Evolutionary conservation across 352 stramenopile species (phyloP).

Genomic region (Phytophthora pisi): DNA sequence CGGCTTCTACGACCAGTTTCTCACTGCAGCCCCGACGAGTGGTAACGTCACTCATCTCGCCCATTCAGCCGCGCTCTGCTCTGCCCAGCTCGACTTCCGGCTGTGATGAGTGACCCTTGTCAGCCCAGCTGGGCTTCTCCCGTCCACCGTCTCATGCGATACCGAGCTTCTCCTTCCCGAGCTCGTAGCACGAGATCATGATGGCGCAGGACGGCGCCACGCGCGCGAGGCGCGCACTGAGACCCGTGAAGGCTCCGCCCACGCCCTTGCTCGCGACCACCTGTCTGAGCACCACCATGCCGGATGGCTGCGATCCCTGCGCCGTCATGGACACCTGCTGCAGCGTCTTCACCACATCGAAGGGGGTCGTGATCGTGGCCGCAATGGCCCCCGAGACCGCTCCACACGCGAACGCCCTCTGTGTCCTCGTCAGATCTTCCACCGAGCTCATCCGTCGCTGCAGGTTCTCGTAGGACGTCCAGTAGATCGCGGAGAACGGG

Average conservation of each 20-base stretch:
- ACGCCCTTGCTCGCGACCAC: conserved; percentile 58
- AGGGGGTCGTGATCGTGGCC: conserved; percentile 92
- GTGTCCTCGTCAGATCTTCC: conserved; percentile 47
- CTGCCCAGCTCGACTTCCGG: conserved; percentile 11
- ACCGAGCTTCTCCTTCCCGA: conserved; percentile 75
- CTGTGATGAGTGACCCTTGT: conserved; percentile 15
- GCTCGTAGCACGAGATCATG: conserved; percentile 88
- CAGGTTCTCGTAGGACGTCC: conserved; percentile 90
- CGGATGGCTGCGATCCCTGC: conserved; percentile 45
- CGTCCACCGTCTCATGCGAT: conserved; percentile 39
- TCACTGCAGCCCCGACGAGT: too few relatives aligned
- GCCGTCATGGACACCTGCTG: conserved; percentile 69
- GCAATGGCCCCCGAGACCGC: conserved; percentile 88
- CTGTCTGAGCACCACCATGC: conserved; percentile 48
- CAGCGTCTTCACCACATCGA: conserved; percentile 97
- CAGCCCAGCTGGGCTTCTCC: background rate
- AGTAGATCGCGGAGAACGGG: conserved; percentile 96
- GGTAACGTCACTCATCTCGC: conserved; percentile 23
- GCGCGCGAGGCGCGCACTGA: conserved; percentile 66
- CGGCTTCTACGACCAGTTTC: too few relatives aligned
- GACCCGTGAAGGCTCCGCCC: conserved; percentile 63
- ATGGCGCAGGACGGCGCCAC: conserved; percentile 85
- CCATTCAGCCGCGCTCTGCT: background rate
- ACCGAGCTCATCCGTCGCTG: conserved; percentile 33
- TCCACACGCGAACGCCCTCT: conserved; percentile 88